Conservation (phyloP, 345 rosid genomes). For the Microthlaspi erraticum region DNA sequence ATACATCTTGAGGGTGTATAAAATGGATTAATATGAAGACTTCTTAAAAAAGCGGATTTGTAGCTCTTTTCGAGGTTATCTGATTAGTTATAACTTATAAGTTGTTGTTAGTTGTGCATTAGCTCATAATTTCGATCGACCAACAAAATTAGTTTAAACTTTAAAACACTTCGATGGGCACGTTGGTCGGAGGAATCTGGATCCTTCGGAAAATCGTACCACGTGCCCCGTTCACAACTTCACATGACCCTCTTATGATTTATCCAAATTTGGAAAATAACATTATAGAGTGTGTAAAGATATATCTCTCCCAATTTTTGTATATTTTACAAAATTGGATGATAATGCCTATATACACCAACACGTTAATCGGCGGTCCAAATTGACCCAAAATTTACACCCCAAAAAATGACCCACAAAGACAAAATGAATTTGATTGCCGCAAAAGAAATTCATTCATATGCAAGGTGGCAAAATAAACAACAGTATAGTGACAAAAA, state of each 20-base stretch:
- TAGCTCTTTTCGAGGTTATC: constrained; percentile 6
- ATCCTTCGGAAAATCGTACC: constrained; percentile 13
- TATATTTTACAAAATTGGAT: not conserved
- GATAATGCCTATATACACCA: constrained; percentile 8
- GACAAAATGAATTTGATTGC: not conserved
- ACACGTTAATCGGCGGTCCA: not conserved
- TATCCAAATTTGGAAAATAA: constrained; percentile 4
- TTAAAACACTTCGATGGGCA: not conserved
- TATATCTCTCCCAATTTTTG: not conserved
- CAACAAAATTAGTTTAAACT: not conserved
- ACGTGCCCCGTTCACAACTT: constrained; percentile 36
- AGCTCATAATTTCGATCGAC: not conserved
- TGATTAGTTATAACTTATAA: not conserved
- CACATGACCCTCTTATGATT: constrained; percentile 27
- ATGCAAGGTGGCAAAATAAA: constrained; percentile 6
- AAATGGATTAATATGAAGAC: not conserved
- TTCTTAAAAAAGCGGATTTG: not conserved
- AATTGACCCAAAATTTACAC: not conserved
- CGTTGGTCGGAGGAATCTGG: constrained; percentile 26
- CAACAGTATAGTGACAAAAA: constrained; percentile 3
- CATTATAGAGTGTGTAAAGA: not conserved
- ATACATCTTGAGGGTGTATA: not conserved
- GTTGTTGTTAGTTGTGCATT: constrained; percentile 9
- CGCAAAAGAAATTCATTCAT: constrained; percentile 18
- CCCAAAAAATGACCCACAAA: not conserved